Evolutionary conservation across 1,139 yeast genomes (phyloP), one percentile per base, ranked within the genome.

Genomic region (Scheffersomyces segobiensis): DNA sequence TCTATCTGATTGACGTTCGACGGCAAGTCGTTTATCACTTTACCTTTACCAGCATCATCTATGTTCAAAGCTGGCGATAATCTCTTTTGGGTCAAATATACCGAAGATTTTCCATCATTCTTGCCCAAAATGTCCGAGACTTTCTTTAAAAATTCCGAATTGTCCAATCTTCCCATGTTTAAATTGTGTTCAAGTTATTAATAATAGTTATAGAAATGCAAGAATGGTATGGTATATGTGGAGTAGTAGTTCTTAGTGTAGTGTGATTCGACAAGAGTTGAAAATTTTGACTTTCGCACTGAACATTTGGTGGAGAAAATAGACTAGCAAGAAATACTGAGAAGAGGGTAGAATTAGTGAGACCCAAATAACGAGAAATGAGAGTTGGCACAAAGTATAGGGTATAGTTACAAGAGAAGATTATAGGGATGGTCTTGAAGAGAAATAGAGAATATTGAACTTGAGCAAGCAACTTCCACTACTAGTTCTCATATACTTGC

Each of bases 81-180:
- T 61, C 84, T 67, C 61, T 80, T 80, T 60, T 80, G 84, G 5
- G 82, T 77, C 55, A 80, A 62, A 64, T 79, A 79, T 14, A 80
- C 76, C 7, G 83, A 77, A 3, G 80, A 74, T 57, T 76, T 68
- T 14, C 84, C 84, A 50, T 70, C 69, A 62, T 78, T 78, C 42
- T 65, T 57, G 14, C 65, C 59, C 59, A 80, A 71, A 3, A 72
- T 62, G 5, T 69, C 66, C 7, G 67, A 66, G 19, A 79, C 68
- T 59, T 76, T 70, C 26, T 67, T 63, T 55, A 80, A 69, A 65
- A 80, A 80, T 59, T 78, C 78, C 4, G 70, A 57, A 62, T 78
- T 80, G 59, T 74, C 76, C 58, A 80, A 68, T 63, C 83, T 70
- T 18, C 75, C 76, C 82, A 78, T 78, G 48, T 10, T 60, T 55